phyloP scores from a whole-genome alignment of 2,329 filamentous ascomycete genomes.

The Calonectria honghensis region DNA sequence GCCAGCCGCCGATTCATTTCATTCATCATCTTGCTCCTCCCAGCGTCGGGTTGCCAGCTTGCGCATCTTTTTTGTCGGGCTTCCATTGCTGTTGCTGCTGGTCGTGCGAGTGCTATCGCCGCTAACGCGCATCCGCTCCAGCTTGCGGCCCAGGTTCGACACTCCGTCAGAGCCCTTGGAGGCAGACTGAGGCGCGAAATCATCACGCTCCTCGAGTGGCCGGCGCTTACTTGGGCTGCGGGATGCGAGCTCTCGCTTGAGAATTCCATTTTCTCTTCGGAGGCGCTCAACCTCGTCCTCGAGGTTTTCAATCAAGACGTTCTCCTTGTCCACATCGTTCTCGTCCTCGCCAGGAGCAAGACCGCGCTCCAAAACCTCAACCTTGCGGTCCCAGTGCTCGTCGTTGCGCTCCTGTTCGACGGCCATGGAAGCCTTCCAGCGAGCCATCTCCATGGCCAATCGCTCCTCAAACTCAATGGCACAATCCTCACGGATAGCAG shows the following conservation, averaged over 20 bases:
- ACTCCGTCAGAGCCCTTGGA: conserved; percentile 55
- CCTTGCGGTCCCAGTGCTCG: conserved; percentile 90
- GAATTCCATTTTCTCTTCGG: conserved; percentile 76
- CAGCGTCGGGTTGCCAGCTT: conserved; percentile 69
- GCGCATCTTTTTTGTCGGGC: conserved; percentile 72
- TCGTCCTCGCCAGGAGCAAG: conserved; percentile 64
- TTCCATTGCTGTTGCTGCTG: conserved; percentile 60
- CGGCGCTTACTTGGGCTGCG: conserved; percentile 78
- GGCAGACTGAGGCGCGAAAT: conserved; percentile 57
- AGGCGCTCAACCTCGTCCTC: conserved; percentile 83
- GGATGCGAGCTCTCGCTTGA: conserved; percentile 79
- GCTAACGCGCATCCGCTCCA: conserved; percentile 71
- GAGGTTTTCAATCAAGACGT: conserved; percentile 77
- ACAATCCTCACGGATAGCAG: conserved; percentile 91
- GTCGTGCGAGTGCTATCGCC: conserved; percentile 56
- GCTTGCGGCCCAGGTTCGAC: conserved; percentile 65
- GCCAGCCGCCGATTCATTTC: conserved; percentile 41
- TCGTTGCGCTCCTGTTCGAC: conserved; percentile 87
- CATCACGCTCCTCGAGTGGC: conserved; percentile 73
- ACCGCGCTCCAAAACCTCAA: conserved; percentile 77
- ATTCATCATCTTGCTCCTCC: conserved; percentile 66
- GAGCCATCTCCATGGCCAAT: conserved; percentile 82
- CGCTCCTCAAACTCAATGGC: conserved; percentile 89
- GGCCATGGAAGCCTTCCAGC: conserved; percentile 88
- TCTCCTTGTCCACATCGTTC: conserved; percentile 74